Conservation (phyloP, 495 filamentous ascomycete species). For the Penicillium fimorum region DNA sequence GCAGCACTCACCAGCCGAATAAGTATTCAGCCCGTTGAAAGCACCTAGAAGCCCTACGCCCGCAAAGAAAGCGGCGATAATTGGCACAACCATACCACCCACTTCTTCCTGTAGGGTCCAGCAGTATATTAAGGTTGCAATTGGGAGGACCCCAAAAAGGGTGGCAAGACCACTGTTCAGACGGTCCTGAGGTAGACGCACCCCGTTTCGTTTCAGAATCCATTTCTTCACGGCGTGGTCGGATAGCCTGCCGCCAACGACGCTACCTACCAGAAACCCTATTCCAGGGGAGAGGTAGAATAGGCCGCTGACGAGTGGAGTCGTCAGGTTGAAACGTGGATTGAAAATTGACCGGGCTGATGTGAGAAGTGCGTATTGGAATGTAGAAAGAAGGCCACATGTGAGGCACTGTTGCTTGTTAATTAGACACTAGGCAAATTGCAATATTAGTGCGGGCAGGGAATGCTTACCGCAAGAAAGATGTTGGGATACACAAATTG, state of each 20-base stretch:
- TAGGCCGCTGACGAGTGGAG: constrained; percentile 66
- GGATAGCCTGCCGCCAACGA: constrained; percentile 67
- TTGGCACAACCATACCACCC: constrained; percentile 66
- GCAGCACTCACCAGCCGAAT: constrained; percentile 64
- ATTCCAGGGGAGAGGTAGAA: constrained; percentile 75
- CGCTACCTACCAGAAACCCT: constrained; percentile 68
- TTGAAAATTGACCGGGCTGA: constrained; percentile 73
- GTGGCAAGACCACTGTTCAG: constrained; percentile 63
- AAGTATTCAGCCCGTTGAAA: constrained; percentile 73
- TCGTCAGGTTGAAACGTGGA: constrained; percentile 65
- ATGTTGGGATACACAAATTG: constrained; percentile 43
- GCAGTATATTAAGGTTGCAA: constrained; percentile 64
- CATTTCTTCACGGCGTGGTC: constrained; percentile 64
- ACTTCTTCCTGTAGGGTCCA: constrained; percentile 64
- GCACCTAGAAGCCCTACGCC: constrained; percentile 67
- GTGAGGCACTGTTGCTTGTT: constrained; percentile 50
- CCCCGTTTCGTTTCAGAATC: constrained; percentile 55
- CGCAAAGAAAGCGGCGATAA: constrained; percentile 66
- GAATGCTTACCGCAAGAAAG: constrained; percentile 36
- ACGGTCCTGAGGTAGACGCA: constrained; percentile 69
- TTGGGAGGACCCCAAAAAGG: constrained; percentile 60
- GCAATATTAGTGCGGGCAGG: not conserved
- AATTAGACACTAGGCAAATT: not conserved
- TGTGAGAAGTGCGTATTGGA: constrained; percentile 69
- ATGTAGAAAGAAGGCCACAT: constrained; percentile 63